Conservation (phyloP, 129 eudicot genomes). For the Heracleum sosnowskyi region DNA sequence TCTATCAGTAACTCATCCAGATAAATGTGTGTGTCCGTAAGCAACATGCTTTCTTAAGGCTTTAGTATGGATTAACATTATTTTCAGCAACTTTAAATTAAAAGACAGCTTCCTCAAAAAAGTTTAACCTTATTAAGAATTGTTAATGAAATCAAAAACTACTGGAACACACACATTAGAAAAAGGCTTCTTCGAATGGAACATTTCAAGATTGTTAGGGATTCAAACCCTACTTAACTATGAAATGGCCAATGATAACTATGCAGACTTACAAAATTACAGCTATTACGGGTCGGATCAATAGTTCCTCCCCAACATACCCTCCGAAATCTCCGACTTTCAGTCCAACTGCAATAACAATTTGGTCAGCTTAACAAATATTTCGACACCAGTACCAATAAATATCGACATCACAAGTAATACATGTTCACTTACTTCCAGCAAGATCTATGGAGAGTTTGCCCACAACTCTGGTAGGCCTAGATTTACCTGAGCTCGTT, state of each 20-base stretch:
- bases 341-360: conserved; percentile 23
- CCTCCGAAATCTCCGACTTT: conserved; percentile 30
- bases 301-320: background rate
- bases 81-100: too few relatives aligned
- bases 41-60: too few relatives aligned
- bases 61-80: too few relatives aligned
- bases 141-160: conserved; percentile 81
- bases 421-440: too few relatives aligned
- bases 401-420: conserved; percentile 29
- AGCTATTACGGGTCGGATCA: conserved; percentile 24
- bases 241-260: conserved; percentile 3
- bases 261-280: background rate
- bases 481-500: too few relatives aligned
- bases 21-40: too few relatives aligned
- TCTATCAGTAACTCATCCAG: too few relatives aligned
- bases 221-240: conserved; percentile 49
- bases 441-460: too few relatives aligned
- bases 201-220: conserved; percentile 39
- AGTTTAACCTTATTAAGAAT: too few relatives aligned
- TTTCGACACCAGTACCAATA: conserved; percentile 42
- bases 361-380: conserved; percentile 27
- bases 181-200: conserved; percentile 72
- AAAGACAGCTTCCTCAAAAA: too few relatives aligned
- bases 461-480: too few relatives aligned
- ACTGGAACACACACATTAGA: conserved; percentile 80